phyloP scores from a whole-genome alignment of 2,329 filamentous ascomycete genomes.

The Calonectria leucothoes region DNA sequence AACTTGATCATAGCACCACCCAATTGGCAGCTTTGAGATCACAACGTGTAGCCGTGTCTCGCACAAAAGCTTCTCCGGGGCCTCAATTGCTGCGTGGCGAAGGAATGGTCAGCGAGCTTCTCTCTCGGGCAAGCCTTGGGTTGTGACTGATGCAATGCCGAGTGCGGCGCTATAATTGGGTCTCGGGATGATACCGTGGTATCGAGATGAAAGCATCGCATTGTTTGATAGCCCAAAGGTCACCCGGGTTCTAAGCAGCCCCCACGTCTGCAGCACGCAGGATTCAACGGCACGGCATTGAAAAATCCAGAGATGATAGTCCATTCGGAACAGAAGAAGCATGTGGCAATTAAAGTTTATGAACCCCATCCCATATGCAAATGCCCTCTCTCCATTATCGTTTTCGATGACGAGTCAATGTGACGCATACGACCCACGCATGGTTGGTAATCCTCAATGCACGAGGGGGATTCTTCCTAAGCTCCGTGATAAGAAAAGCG shows the following conservation, averaged over 20 bases:
- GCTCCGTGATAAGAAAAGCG: background rate
- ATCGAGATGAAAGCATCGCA: background rate
- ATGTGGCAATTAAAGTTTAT: background rate
- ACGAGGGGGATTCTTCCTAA: background rate
- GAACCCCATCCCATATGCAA: background rate
- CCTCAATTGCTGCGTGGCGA: background rate
- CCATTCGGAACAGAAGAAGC: too few species aligned
- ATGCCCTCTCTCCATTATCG: background rate
- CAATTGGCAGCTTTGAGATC: conserved; percentile 17
- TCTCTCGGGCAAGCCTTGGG: background rate
- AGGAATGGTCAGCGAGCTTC: background rate
- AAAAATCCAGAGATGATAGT: background rate
- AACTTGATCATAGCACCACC: background rate
- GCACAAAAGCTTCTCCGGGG: background rate
- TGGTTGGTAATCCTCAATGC: background rate
- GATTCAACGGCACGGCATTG: background rate
- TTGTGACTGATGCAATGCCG: background rate
- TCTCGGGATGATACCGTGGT: background rate
- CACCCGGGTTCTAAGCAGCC: background rate
- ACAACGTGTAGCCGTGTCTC: conserved; percentile 13
- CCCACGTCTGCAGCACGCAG: background rate
- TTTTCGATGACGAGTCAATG: background rate
- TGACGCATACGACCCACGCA: background rate
- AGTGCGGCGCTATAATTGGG: background rate
- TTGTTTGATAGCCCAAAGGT: background rate